A percentile compares a stretch with the other conserved stretches of the same genome.
phyloP scores from a whole-genome alignment of 768 basidiomycete species.

The Daedalea quercina region DNA sequence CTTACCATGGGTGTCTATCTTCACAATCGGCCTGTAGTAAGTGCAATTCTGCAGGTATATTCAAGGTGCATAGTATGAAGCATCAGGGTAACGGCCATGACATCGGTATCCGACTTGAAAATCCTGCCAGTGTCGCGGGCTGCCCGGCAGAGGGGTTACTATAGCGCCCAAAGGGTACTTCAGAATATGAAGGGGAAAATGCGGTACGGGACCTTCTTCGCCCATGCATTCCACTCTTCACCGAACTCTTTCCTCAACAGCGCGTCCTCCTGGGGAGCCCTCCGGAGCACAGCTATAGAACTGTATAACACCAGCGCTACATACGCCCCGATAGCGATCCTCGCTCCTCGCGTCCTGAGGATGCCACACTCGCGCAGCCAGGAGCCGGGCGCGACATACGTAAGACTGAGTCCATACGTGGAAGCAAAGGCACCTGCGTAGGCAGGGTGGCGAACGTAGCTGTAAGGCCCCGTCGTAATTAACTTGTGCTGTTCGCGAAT shows the following conservation, averaged over 20 bases:
- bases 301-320: neutral
- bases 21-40: no score
- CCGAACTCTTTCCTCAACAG: constrained; percentile 11
- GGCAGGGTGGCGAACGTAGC: constrained; percentile 10
- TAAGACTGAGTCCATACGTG: constrained; percentile 3
- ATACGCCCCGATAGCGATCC: neutral
- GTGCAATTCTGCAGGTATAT: no score
- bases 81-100: no score
- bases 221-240: constrained; percentile 12
- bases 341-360: constrained; percentile 2
- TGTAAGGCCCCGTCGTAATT: constrained; percentile 10
- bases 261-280: constrained; percentile 9
- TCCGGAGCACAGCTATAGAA: neutral
- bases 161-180: no score
- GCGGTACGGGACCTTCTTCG: constrained; percentile 2
- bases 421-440: constrained; percentile 8
- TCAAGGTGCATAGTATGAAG: no score
- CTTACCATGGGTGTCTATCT: no score
- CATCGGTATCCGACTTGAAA: no score
- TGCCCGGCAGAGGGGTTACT: no score
- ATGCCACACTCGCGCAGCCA: constrained; percentile 13
- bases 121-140: no score
- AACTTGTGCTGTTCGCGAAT: constrained; percentile 5
- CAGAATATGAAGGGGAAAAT: constrained; percentile 1
- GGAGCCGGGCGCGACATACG: constrained; percentile 6